Conservation (phyloP, 2,329 filamentous ascomycete genomes). For the Dryadomyces quercivorus region DNA sequence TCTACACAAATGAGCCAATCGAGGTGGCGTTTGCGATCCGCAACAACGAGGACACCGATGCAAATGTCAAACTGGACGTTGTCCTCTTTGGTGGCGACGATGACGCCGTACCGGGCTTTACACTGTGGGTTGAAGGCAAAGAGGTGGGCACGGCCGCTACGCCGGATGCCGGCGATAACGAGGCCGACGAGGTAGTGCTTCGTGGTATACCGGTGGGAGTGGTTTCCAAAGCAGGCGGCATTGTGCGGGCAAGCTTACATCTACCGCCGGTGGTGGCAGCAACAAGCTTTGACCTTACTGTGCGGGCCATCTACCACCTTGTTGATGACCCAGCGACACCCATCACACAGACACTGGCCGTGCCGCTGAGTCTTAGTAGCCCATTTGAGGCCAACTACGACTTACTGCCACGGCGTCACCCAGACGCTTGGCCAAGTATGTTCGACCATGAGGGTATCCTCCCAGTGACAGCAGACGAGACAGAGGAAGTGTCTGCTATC, state of each 20-base stretch:
- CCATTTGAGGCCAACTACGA: slow-evolving; percentile 92
- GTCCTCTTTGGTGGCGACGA: slow-evolving; percentile 47
- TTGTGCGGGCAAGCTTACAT: slow-evolving; percentile 30
- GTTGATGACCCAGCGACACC: slow-evolving; percentile 43
- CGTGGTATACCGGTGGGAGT: slow-evolving; percentile 30
- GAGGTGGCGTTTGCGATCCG: slow-evolving; percentile 54
- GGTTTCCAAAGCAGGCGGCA: slow-evolving; percentile 31
- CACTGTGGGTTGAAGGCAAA: slow-evolving; percentile 18
- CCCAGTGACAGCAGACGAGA: slow-evolving; percentile 13
- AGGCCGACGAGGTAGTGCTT: slow-evolving; percentile 28
- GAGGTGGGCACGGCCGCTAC: slow-evolving; percentile 12
- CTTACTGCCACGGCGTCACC: slow-evolving; percentile 65
- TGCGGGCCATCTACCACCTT: slow-evolving; percentile 68
- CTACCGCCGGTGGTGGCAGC: slow-evolving; percentile 38
- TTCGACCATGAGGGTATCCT: slow-evolving; percentile 50
- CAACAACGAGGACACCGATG: slow-evolving; percentile 76
- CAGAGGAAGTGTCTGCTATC: slow-evolving; percentile 1
- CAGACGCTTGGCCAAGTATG: slow-evolving; percentile 74
- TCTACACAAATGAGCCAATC: slow-evolving; percentile 76
- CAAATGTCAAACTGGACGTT: slow-evolving; percentile 58
- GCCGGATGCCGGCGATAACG: background rate
- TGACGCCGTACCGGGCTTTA: slow-evolving; percentile 30
- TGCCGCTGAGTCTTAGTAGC: slow-evolving; percentile 60
- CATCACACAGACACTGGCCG: slow-evolving; percentile 56
- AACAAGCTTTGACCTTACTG: slow-evolving; percentile 52